Base-by-base conservation (phyloP, 768 basidiomycete species). In the Daedaleopsis sinensis region DNA sequence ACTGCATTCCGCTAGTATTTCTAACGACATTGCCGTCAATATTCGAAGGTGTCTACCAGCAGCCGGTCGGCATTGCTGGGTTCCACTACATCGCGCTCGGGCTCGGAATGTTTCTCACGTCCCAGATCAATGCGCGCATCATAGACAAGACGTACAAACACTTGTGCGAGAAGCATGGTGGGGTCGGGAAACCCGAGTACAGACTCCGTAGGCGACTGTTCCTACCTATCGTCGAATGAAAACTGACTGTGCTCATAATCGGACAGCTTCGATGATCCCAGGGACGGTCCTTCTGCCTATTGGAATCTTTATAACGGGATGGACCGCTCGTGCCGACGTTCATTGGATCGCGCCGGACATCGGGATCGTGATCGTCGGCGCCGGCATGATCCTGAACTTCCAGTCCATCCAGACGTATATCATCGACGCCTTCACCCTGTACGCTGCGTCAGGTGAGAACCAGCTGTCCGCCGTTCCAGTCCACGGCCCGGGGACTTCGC, bases 281-380 rank as follows among this genome's bases (percentile, higher is more conserved):
- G 87, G 83, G 1, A 81, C 84, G 0, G 61, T 87, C 16, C n/a
- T 84, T 10, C 74, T 91, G 12, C 91, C 93, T 0, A 72, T 86
- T 15, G 91, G 91, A 0, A 73, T 93, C 5, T 73, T 94, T 19
- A 75, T 93, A 2, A 69, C 82, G 5, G 91, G 91, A 0, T 94
- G 91, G 89, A 76, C 83, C 0, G 86, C 86, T 1, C 75, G 89
- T 62, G 67, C 76, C 0, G 69, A 76, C 19, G 68, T 86, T 0
- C 84, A 84, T 61, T 94, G 91, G 92, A 84, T 92, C 54, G 86
- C 76, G 0, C 80, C 84, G 0, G 88, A 90, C 65, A 78, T 91
- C 27, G 88, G 88, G 27, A 84, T 86, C 27, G 78, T 74, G 0
- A 71, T 83, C 11, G 71, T 89, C 21, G 87, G 86, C 11, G 80